These are phyloP conservation scores for Eucalyptus fibrosa DNA, from an alignment of 345 rosid genomes.

Conservation along the genomic window DNA sequence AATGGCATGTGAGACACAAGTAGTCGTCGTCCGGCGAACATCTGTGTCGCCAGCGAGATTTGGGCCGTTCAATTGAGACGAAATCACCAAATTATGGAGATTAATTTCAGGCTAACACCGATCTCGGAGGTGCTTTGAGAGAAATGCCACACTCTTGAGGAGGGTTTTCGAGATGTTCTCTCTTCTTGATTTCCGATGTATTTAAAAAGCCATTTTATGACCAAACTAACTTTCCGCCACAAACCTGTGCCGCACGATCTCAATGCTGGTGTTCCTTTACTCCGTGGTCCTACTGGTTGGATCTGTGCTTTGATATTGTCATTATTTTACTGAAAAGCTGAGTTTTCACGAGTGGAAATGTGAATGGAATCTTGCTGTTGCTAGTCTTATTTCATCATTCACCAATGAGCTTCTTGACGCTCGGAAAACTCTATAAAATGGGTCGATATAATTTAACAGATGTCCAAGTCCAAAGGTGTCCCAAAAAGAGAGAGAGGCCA, in stretches of 20 bases:
- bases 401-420: not conserved
- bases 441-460: not conserved
- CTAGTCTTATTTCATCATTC: not conserved
- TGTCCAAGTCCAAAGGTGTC: not conserved
- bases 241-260: not conserved
- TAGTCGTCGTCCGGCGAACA: too few species aligned
- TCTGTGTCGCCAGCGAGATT: not conserved
- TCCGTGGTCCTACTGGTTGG: not conserved
- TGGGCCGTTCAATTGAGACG: not conserved
- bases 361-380: not conserved
- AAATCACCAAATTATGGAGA: not conserved
- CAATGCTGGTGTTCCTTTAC: not conserved
- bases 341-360: rapidly evolving
- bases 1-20: not conserved
- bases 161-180: not conserved
- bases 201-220: not conserved
- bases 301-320: not conserved
- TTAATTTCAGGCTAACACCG: too few species aligned
- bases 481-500: not conserved
- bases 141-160: not conserved
- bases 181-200: not conserved
- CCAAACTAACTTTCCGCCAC: not conserved
- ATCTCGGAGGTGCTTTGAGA: not conserved
- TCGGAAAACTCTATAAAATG: not conserved
- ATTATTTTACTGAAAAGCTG: too few species aligned